Conservation (phyloP, 805 yeast genomes). For the Cyberlindnera galapagoensis region DNA sequence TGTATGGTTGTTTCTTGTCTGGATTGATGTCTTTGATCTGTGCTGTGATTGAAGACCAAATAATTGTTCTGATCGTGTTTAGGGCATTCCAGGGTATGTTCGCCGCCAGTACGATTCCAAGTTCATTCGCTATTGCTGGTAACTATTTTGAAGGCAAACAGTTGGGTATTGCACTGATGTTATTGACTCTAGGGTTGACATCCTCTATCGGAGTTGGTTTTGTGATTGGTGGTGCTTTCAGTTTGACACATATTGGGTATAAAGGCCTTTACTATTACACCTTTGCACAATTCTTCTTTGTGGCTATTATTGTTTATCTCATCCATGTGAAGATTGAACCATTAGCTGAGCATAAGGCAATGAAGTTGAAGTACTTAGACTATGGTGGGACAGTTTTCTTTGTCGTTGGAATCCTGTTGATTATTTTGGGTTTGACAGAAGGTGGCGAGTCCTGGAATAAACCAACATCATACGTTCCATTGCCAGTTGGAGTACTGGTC, state of each 20-base stretch:
- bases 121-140: slow-evolving; percentile 28
- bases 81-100: slow-evolving; percentile 41
- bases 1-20: slow-evolving; percentile 18
- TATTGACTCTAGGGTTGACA: slow-evolving; percentile 23
- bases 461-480: slow-evolving; percentile 35
- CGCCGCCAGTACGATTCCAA: slow-evolving; percentile 36
- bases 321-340: slow-evolving; percentile 26
- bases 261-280: slow-evolving; percentile 32
- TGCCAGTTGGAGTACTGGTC: slow-evolving; percentile 31
- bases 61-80: slow-evolving; percentile 32
- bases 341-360: slow-evolving; percentile 17
- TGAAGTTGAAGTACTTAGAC: slow-evolving; percentile 27
- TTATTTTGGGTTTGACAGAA: slow-evolving; percentile 38
- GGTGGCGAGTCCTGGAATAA: slow-evolving; percentile 37
- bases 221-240: slow-evolving; percentile 40
- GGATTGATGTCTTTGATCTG: slow-evolving; percentile 27
- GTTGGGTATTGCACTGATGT: slow-evolving; percentile 22
- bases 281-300: slow-evolving; percentile 26
- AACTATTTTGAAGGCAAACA: slow-evolving; percentile 23
- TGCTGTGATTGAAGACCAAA: slow-evolving; percentile 29
- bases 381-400: slow-evolving; percentile 28
- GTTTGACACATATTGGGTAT: slow-evolving; percentile 31
- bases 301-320: slow-evolving; percentile 23
- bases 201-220: slow-evolving; percentile 34
- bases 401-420: slow-evolving; percentile 30